Base-by-base conservation (phyloP, 257 asterid genomes). In the Vinca minor region DNA sequence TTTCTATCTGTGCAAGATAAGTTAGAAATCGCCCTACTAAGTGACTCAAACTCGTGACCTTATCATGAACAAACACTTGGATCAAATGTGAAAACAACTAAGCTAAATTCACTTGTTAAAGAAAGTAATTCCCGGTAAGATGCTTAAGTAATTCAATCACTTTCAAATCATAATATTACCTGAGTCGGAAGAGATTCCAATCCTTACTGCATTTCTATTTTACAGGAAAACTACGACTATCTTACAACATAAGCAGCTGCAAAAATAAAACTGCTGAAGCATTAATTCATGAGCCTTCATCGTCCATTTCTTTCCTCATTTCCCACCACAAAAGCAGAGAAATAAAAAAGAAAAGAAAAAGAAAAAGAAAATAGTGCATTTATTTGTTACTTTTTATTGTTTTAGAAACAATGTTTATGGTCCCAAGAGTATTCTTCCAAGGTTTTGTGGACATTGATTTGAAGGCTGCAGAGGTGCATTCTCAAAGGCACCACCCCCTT, bases 361-460 rank as follows among this genome's bases (percentile, higher is more conserved):
- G n/a, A 34, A 34, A 34, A 2, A 21, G 5, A 23, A 52, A 31
- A 2, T 8, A 55, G 66, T 28, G 44, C 48, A 32, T 59, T 48
- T 71, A 65, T 69, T 70, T 29, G 32, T 8, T 23, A 20, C 62
- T 65, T 72, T 58, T 46, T 21, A 11, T 12, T 35, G 10, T 10
- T 57, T 18, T 26, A 32, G 65, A 61, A 63, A 57, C 68, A 65
- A 23, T 2, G n/a, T 59, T 80, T 58, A 81, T 0, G 85, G 85
- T 10, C 81, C 83, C 68, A 69, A 38, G 29, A 77, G 75, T 71
- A 80, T 60, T 60, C 79, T 75, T 20, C 80, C 81, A 58, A 71
- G 64, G 68, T 72, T 80, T 69, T 74, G 83, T 0, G 69, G 77
- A n/a, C n/a, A n/a, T 56, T 69, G 82, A 49, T 69, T 71, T 55